Evolutionary conservation across 164 flowering plant species (phyloP), one percentile per base, ranked within the genome.

Genomic region (Piper betle): DNA sequence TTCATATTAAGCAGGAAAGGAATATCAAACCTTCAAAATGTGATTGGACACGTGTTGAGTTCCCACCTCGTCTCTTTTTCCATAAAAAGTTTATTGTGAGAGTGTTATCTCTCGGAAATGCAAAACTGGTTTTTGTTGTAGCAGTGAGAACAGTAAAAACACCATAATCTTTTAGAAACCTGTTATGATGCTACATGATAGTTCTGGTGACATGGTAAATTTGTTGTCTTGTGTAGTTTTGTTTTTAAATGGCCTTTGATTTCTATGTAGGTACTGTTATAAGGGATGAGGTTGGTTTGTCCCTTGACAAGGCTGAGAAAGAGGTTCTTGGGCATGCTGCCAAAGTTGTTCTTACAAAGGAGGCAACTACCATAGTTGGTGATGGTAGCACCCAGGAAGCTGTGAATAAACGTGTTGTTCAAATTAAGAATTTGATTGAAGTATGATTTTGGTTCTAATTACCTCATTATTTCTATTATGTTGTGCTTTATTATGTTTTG

Each of bases 371-470:
- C 50, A 85, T 94, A 68, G 91, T 94, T 58, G 99, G 97, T 67
- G 97, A 91, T 80, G 99, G 98, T 20, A 90, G 95, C 81, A 86
- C 97, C 15, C 92, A 93, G 64, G 97, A 90, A 40, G 97, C 82
- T 33, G 97, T 93, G 5, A 73, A 68, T 62, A 88, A 88, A 72
- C 74, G 99, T 55, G 99, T 93, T 68, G 76, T 83, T 1, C 99
- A 93, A 70, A 93, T 93, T 57, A 80, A 68, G 62, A 93, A 88
- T 68, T 90, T 85, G 9, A 81, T 94, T 52, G 97, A 91, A 85
- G 97, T 84, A 1, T 38, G 37, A 8, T 53, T 19, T 41, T 46
- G 11, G 12, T 20, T 54, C 37, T 9, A 7, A 6, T 48, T 6
- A 48, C 3, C 6, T 61, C 53, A 4, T 19, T 18, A 1, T 53